These are phyloP conservation scores for Pseudofabraea citricarpa DNA, from an alignment of 2,329 filamentous ascomycete genomes.

Conservation along the genomic window DNA sequence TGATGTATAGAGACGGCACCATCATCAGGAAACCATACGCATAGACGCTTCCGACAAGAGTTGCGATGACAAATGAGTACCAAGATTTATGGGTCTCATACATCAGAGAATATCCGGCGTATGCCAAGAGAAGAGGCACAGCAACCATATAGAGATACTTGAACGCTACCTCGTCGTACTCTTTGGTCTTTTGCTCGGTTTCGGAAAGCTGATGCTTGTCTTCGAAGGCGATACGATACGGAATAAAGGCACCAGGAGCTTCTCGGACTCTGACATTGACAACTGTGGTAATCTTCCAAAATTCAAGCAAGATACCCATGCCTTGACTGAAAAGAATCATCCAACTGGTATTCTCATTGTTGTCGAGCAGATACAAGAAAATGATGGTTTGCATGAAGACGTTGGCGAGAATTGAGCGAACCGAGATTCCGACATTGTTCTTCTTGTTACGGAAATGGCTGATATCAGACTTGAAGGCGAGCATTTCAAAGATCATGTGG, in stretches of 20 bases:
- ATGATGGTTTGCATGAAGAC: conserved; percentile 97
- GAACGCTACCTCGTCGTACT: conserved; percentile 97
- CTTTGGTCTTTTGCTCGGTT: conserved; percentile 95
- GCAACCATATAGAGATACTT: conserved; percentile 91
- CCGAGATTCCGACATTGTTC: conserved; percentile 93
- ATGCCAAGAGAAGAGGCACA: conserved; percentile 83
- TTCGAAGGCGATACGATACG: conserved; percentile 80
- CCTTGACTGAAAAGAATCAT: conserved; percentile 95
- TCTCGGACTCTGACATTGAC: conserved; percentile 82
- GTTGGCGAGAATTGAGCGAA: conserved; percentile 93
- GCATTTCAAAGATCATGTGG: conserved; percentile 91
- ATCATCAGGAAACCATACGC: conserved; percentile 99
- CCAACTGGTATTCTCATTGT: conserved; percentile 95
- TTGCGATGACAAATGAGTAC: conserved; percentile 95
- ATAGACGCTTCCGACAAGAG: conserved; percentile 92
- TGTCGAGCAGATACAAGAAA: conserved; percentile 94
- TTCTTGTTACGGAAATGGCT: conserved; percentile 99
- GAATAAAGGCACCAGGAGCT: conserved; percentile 63
- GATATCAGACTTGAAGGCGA: conserved; percentile 97
- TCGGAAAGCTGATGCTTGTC: conserved; percentile 96
- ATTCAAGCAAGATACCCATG: conserved; percentile 59
- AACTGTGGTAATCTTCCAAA: conserved; percentile 95
- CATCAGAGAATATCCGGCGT: conserved; percentile 83
- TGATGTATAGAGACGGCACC: conserved; percentile 96
- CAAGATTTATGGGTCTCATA: conserved; percentile 97